phyloP scores from a whole-genome alignment of 2,329 filamentous ascomycete species.

The Coniochaeta sp. region DNA sequence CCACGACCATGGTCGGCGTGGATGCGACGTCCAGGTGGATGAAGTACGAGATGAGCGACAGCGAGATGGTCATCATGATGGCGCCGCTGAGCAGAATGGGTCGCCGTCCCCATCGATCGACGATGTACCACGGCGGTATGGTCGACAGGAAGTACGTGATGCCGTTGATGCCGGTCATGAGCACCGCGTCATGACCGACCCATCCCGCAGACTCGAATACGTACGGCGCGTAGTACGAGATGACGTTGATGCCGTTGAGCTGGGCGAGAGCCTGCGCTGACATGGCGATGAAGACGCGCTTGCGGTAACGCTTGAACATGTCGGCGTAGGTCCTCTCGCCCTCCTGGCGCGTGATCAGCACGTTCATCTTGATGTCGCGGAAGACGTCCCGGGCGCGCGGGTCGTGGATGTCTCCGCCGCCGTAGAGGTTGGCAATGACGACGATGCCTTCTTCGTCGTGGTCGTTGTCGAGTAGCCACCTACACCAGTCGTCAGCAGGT shows the following conservation, averaged over 20 bases:
- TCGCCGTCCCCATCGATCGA: slow-evolving; percentile 84
- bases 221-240: slow-evolving; percentile 95
- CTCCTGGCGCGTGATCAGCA: slow-evolving; percentile 86
- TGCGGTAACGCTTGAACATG: slow-evolving; percentile 91
- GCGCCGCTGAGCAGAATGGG: slow-evolving; percentile 86
- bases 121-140: slow-evolving; percentile 93
- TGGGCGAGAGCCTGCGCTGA: slow-evolving; percentile 93
- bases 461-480: slow-evolving; percentile 96
- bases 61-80: slow-evolving; percentile 77
- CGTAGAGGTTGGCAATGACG: slow-evolving; percentile 95
- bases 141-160: slow-evolving; percentile 86
- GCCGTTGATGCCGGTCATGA: slow-evolving; percentile 96
- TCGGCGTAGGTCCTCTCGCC: slow-evolving; percentile 85
- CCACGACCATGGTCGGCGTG: slow-evolving; percentile 78
- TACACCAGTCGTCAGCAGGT: slow-evolving; percentile 29
- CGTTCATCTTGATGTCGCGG: slow-evolving; percentile 98
- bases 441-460: slow-evolving; percentile 98
- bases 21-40: slow-evolving; percentile 74
- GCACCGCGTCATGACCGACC: slow-evolving; percentile 79
- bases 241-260: slow-evolving; percentile 98
- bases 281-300: slow-evolving; percentile 96
- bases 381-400: slow-evolving; percentile 90
- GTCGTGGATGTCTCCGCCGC: slow-evolving; percentile 91
- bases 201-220: slow-evolving; percentile 98
- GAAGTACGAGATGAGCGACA: slow-evolving; percentile 91